Base-by-base conservation (phyloP, 1,284 basidiomycete species). In the Boletus sp. region DNA sequence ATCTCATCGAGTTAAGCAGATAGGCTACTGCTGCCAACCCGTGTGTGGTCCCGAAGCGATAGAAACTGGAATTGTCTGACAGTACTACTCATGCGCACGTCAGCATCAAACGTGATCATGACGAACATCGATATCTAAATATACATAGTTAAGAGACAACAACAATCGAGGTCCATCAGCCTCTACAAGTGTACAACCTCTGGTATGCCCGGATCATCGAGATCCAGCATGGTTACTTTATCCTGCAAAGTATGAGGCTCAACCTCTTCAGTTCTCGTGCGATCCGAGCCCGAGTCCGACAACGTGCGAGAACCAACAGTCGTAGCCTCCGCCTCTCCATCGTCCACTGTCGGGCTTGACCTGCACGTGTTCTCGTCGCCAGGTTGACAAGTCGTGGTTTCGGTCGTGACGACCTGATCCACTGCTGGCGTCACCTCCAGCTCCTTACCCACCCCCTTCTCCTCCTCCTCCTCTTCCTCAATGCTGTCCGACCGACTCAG, bases 401-500 rank as follows among this genome's bases (percentile, higher is more conserved):
- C 52, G 2, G 51, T 47, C 44, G 42, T 42, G 54, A 61, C 39
- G 31, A 55, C 39, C 4, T 35, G 50, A 20, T 56, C 55, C 20
- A 6, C 43, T 18, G 9, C 36, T 8, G 22, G 56, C 12, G 35
- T 22, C 29, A 8, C 54, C 50, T 41, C 43, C 27, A 39, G 43
- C 16, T 56, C 58, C 20, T 49, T 51, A 20, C 44, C 62, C 37
- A 49, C 56, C 2, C 44, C 54, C 20, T 59, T 68, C 16, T 73
- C 67, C n/a, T 67, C 67, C n/a, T 67, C 67, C 15, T 71, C 67
- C 49, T 64, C 63, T 55, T 71, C 71, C 44, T 67, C 67, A 18
- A 73, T 70, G 56, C 72, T 74, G 52, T 73, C 72, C n/a, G 72
- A 71, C 29, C 70, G 65, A 53, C 52, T 52, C 45, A 73, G 53